These are phyloP conservation scores for Fagus sylvatica DNA, from an alignment of 306 rosid species.

Conservation along the genomic window DNA sequence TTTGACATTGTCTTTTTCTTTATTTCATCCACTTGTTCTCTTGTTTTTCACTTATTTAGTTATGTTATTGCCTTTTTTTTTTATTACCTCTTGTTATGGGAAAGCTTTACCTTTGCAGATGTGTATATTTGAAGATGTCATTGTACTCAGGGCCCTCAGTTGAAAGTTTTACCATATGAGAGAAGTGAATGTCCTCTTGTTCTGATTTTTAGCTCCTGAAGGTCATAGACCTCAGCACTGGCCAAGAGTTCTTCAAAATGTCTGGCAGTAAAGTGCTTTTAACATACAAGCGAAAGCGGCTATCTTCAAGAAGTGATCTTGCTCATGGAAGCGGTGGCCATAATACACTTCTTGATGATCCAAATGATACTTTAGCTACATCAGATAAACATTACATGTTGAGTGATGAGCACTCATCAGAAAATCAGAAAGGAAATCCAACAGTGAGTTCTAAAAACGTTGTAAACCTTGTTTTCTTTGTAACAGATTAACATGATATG, in stretches of 20 bases:
- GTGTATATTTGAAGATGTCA: too few relatives aligned
- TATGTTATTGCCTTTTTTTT: too few relatives aligned
- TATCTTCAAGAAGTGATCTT: conserved; percentile 28
- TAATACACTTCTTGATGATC: conserved; percentile 23
- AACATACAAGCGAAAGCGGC: conserved; percentile 59
- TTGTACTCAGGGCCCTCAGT: too few relatives aligned
- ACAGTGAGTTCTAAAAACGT: conserved; percentile 46
- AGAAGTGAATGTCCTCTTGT: conserved; percentile 15
- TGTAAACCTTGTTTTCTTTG: conserved; percentile 11
- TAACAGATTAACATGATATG: too few relatives aligned
- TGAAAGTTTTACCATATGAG: neutral
- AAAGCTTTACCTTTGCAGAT: too few relatives aligned
- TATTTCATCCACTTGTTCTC: too few relatives aligned
- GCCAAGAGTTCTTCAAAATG: conserved; percentile 36
- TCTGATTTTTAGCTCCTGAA: conserved; percentile 10
- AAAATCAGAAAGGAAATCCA: conserved; percentile 34
- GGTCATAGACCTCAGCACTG: conserved; percentile 25
- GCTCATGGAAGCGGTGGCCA: conserved; percentile 28
- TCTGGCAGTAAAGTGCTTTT: conserved; percentile 48
- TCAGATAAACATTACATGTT: conserved; percentile 21
- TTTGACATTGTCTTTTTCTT: too few relatives aligned
- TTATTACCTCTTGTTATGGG: too few relatives aligned
- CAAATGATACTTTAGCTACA: conserved; percentile 14
- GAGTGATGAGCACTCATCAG: conserved; percentile 26
- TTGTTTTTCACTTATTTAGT: too few relatives aligned